phyloP scores from a whole-genome alignment of 208 protist genomes.

The Acanthamoeba healyi region DNA sequence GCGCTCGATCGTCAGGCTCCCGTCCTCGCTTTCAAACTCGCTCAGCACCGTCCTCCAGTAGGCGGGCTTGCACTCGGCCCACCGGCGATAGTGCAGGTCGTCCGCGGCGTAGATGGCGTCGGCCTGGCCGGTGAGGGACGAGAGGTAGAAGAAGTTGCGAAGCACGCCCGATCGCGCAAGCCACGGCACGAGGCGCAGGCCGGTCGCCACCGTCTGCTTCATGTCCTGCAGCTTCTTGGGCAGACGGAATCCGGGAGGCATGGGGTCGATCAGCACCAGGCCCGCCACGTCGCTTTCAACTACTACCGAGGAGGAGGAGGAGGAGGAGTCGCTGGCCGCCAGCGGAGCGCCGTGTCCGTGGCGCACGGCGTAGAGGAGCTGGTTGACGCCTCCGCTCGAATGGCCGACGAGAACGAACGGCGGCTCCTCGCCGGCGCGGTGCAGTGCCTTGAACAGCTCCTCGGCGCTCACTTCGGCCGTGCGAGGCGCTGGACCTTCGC shows the following conservation, averaged over 20 bases:
- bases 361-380: not conserved
- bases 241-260: not conserved
- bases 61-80: constrained; percentile 14
- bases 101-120: constrained; percentile 3
- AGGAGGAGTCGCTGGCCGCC: not conserved
- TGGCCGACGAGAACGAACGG: constrained; percentile 46
- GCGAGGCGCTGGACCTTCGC: not conserved
- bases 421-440: constrained; percentile 23
- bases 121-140: not conserved
- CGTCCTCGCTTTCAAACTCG: constrained; percentile 20
- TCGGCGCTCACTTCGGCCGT: not conserved
- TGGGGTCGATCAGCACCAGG: constrained; percentile 9
- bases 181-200: not conserved
- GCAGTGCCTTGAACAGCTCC: constrained; percentile 7
- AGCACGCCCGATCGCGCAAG: not conserved
- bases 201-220: not conserved
- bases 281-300: not conserved
- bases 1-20: not conserved
- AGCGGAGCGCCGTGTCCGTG: not conserved
- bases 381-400: constrained; percentile 40
- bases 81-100: not conserved
- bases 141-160: not conserved
- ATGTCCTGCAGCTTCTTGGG: not conserved
- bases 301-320: too few species aligned
- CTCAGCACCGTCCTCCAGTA: constrained; percentile 28